Conservation (phyloP, 75 land plant genomes). For the Chamaecyparis obtusa region DNA sequence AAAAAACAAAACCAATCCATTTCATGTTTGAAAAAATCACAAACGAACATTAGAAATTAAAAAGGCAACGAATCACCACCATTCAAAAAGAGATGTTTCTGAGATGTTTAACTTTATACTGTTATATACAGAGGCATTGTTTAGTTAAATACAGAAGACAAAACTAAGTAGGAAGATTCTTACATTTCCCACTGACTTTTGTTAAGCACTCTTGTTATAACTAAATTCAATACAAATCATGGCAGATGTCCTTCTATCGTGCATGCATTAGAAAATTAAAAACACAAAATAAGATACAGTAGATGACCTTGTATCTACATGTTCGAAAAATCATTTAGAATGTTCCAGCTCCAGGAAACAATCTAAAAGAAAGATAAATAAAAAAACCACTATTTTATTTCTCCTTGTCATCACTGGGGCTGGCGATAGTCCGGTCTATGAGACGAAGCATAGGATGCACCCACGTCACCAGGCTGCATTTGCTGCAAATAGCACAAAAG, state of each 20-base stretch:
- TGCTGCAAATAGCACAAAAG: background rate
- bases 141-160: background rate
- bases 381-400: background rate
- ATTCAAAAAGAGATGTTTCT: background rate
- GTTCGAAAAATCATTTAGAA: background rate
- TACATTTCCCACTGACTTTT: background rate
- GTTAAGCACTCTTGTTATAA: background rate
- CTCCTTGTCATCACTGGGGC: constrained; percentile 2
- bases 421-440: background rate
- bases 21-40: background rate
- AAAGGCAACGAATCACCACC: background rate
- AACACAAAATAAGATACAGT: background rate
- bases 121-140: background rate
- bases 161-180: background rate
- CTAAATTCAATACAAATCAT: background rate
- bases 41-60: background rate
- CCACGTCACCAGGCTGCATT: constrained; percentile 11
- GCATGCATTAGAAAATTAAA: background rate
- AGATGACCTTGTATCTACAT: background rate
- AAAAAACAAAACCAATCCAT: background rate
- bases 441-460: constrained; percentile 1
- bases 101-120: background rate
- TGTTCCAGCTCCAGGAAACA: background rate
- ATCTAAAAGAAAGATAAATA: background rate
- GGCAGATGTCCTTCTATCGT: background rate